Conservation (phyloP, 2,329 filamentous ascomycete genomes). For the Monilinia fructicola region DNA sequence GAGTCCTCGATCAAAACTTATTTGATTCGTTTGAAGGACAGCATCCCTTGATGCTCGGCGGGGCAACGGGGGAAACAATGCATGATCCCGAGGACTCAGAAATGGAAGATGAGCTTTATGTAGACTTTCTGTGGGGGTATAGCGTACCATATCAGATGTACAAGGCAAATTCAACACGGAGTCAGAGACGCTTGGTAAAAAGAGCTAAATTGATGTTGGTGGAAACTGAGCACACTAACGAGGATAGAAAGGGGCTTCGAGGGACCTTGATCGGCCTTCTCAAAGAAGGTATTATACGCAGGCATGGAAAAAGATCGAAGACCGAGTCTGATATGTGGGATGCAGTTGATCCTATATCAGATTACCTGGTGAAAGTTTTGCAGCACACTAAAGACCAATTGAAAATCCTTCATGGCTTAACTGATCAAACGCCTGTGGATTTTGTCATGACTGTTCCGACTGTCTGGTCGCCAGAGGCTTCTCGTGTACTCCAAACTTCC, state of each 20-base stretch:
- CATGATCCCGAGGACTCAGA: constrained; percentile 5
- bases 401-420: constrained; percentile 13
- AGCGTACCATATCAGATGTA: constrained; percentile 21
- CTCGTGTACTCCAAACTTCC: constrained; percentile 24
- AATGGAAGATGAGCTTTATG: constrained; percentile 15
- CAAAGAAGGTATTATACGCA: constrained; percentile 24
- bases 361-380: constrained; percentile 27
- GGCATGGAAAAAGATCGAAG: constrained; percentile 20
- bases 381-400: constrained; percentile 29
- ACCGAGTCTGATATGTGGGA: constrained; percentile 21
- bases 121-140: constrained; percentile 28
- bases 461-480: constrained; percentile 25
- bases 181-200: constrained; percentile 20
- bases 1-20: constrained; percentile 14
- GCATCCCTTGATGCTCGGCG: constrained; percentile 3
- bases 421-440: constrained; percentile 21
- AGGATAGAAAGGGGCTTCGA: constrained; percentile 24
- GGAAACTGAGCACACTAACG: constrained; percentile 21
- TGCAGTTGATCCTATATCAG: constrained; percentile 28
- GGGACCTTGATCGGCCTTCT: constrained; percentile 20
- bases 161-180: constrained; percentile 13
- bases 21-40: constrained; percentile 16
- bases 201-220: constrained; percentile 30
- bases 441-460: constrained; percentile 24
- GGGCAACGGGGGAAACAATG: not conserved